Base-by-base conservation (phyloP, 2,329 filamentous ascomycete genomes). In the Graphilbum sp. region DNA sequence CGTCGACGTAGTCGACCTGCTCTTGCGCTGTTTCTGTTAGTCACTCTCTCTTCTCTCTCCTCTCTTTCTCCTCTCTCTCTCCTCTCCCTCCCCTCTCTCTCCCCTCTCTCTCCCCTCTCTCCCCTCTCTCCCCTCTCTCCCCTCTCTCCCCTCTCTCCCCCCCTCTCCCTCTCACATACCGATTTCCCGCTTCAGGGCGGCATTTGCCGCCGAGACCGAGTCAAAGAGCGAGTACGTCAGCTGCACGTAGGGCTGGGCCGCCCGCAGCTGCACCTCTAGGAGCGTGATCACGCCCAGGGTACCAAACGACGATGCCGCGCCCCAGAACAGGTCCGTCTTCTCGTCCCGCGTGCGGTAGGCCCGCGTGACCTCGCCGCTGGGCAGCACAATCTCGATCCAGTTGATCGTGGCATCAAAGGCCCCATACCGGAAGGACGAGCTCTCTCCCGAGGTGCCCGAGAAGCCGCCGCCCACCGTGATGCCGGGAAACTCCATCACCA, bases 401-500 rank as follows among this genome's bases (percentile, higher is more conserved):
- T 66, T 68, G 19, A 81, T 61, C 0, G 68, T 79, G 12, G 66
- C 55, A 38, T 81, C 74, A 49, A 82, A 82, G 43, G 77, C 69
- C 0, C 78, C 77, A 48, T 76, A 64, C 12, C 64, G 66, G 51
- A 79, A 82, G 0, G 71, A 77, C 42, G 67, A 73, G 51, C 73
- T 79, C 50, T 82, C 77, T 3, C 75, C 76, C 0, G 69, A 68
- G 0, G 75, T 79, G 2, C 76, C 77, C 1, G 72, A 65, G 49
- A 76, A 81, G 0, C 72, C 75, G 3, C 77, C 76, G 13, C 76
- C 77, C 0, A 68, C 69, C 0, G 77, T 82, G 44, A 81, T 82
- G 0, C 74, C 74, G 0, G 75, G 75, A 36, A 82, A 76, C 47
- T 82, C 77, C 70, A 80, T 79, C 4, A 82, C 74, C 0, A 82